Evolutionary conservation across 768 basidiomycete genomes (phyloP).

Genomic region (Lactarius vividus): DNA sequence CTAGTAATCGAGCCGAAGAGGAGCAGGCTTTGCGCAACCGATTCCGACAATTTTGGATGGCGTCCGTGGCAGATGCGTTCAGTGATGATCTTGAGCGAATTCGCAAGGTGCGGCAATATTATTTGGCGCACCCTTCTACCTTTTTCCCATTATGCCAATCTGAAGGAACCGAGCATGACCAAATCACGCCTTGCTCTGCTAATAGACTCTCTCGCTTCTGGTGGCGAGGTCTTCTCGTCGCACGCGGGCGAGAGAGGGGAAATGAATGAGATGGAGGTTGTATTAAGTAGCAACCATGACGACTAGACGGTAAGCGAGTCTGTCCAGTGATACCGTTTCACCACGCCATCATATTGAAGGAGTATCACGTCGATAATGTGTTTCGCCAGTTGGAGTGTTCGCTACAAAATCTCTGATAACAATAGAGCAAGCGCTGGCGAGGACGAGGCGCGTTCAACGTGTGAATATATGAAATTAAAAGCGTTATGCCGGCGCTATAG

Average conservation of each 20-base stretch:
- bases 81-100: slow-evolving; percentile 81
- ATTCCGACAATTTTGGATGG: slow-evolving; percentile 88
- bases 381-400: background rate
- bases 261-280: slow-evolving; percentile 74
- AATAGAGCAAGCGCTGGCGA: too few species aligned
- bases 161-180: slow-evolving; percentile 64
- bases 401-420: background rate
- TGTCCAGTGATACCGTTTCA: background rate
- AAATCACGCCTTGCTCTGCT: slow-evolving; percentile 66
- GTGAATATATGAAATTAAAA: background rate
- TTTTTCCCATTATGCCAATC: slow-evolving; percentile 1
- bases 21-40: slow-evolving; percentile 60
- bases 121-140: background rate
- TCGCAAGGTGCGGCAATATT: slow-evolving; percentile 59
- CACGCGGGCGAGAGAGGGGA: slow-evolving; percentile 31
- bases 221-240: slow-evolving; percentile 64
- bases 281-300: slow-evolving; percentile 41
- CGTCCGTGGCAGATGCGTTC: slow-evolving; percentile 76
- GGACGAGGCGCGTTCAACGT: background rate
- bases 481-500: slow-evolving; percentile 17
- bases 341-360: background rate
- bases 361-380: background rate
- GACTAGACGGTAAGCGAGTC: slow-evolving; percentile 1
- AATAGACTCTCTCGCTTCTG: slow-evolving; percentile 79
- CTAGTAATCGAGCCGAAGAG: slow-evolving; percentile 37